Base-by-base conservation (phyloP, 176 grass and related monocot genomes). In the Rhynchospora breviuscula region DNA sequence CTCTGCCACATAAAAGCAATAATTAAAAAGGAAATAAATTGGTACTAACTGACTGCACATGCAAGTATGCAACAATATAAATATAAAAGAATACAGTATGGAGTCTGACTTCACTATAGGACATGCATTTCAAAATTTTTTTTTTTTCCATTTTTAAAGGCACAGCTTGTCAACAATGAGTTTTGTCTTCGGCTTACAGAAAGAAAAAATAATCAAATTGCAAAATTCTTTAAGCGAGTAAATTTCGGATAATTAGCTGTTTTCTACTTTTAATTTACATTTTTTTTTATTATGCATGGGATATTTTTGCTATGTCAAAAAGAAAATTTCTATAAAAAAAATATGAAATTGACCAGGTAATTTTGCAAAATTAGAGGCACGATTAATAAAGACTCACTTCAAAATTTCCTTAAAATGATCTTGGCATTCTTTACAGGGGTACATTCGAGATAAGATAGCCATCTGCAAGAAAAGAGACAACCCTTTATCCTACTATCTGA, bases 361-460 rank as follows among this genome's bases (percentile, higher is more conserved):
- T 59, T 21, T 54, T 79, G 60, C 8, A 40, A n/a, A 56, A 62
- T 83, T 29, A 63, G 1, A 82, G 14, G 58, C 4, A 66, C 33
- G 23, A 78, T 68, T 79, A 7, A 26, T 1, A 53, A 53, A 29
- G 72, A 70, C 95, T 98, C 94, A 99, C 93, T 92, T 95, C 80
- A 99, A 85, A 72, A 99, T 86, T 90, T 95, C 91, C 81, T 93
- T 93, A 85, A 99, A 95, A 94, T 99, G 93, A 80, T 90, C 89
- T 17, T 91, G 88, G 15, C 96, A 99, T 86, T 99, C 93, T 90
- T 92, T 99, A 87, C 96, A 99, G 77, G 96, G 96, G 52, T 99
- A 99, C 18, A 95, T 78, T 82, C 96, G 89, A 14, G 92, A 95
- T 47, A 95, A 57, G 85, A 99, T 89, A 57, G 91, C 88, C 93